Evolutionary conservation across 768 basidiomycete species (phyloP), one percentile per base, ranked within the genome.

Genomic region (Pleurotus tuoliensis): DNA sequence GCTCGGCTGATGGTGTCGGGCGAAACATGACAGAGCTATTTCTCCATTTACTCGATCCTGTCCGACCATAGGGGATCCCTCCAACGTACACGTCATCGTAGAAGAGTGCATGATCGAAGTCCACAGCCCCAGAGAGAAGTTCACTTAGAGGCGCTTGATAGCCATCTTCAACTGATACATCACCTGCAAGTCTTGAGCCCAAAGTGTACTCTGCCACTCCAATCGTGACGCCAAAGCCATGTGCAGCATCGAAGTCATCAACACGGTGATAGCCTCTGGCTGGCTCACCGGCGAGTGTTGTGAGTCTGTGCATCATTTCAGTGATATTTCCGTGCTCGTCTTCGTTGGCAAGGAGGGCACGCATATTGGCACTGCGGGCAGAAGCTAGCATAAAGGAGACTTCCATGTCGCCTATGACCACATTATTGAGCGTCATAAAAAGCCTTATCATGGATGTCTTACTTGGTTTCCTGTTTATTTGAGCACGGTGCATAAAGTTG

Each of bases 401-500:
- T 41, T 67, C 66, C 2, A 61, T 20, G 30, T 62, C 61, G 0
- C 64, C 64, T 60, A 53, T 7, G 15, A 13, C 18, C 20, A 20
- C 20, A 20, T 43, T 15, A 12, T 43, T 15, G 13, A 12, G 5
- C 13, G 1, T 9, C 15, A 24, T 6, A 18, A 12, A 38, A 8
- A 50, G 20, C 20, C 20, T 20, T 20, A 6, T 12, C 18, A 13
- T 1, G 4, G 13, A 16, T 57, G 0, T 27, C 56, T 48, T 22
- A 62, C 69, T 64, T 22, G 54, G 7, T 25, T 58, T 62, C 3
- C 53, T 41, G 48, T 73, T 69, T 5, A n/a, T n/a, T n/a, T n/a
- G n/a, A n/a, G n/a, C n/a, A n/a, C n/a, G 41, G 38, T 68, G 67
- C 7, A 70, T 46, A 3, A 62, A 47, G 5, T 58, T 51, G 47